Conservation (phyloP, 768 basidiomycete species). For the Collybia sp. region DNA sequence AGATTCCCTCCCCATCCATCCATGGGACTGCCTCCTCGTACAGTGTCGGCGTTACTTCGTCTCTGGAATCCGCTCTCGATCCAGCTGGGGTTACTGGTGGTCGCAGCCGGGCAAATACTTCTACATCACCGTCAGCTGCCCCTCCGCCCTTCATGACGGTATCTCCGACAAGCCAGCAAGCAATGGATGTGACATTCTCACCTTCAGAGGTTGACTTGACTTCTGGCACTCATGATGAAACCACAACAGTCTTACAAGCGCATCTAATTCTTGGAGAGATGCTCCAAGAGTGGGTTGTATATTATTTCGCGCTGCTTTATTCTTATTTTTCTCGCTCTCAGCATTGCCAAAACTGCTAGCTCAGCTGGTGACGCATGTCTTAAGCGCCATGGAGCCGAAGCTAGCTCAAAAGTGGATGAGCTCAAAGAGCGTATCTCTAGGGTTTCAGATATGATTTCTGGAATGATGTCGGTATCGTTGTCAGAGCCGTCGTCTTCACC, state of each 20-base stretch:
- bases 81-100: constrained; percentile 23
- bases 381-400: constrained; percentile 40
- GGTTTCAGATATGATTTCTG: constrained; percentile 50
- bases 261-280: constrained; percentile 38
- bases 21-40: constrained; percentile 35
- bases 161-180: constrained; percentile 17
- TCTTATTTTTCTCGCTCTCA: constrained; percentile 21
- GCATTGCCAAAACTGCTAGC: constrained; percentile 58
- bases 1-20: constrained; percentile 30
- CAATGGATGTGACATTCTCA: constrained; percentile 12
- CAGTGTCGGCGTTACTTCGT: constrained; percentile 31
- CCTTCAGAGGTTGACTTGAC: constrained; percentile 9
- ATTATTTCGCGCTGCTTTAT: constrained; percentile 6
- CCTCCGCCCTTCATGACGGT: constrained; percentile 13
- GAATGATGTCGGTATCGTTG: constrained; percentile 26
- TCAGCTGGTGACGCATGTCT: constrained; percentile 50
- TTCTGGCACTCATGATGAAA: constrained; percentile 16
- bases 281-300: constrained; percentile 43
- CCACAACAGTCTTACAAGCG: constrained; percentile 16
- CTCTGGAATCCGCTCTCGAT: constrained; percentile 42
- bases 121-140: constrained; percentile 15
- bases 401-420: constrained; percentile 47
- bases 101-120: constrained; percentile 36
- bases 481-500: constrained; percentile 1
- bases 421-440: constrained; percentile 49